Percentiles rank a stretch among this genome's conserved stretches.
These are phyloP conservation scores for Tilletia walkeri DNA, from an alignment of 1,284 basidiomycete genomes.

Conservation along the genomic window DNA sequence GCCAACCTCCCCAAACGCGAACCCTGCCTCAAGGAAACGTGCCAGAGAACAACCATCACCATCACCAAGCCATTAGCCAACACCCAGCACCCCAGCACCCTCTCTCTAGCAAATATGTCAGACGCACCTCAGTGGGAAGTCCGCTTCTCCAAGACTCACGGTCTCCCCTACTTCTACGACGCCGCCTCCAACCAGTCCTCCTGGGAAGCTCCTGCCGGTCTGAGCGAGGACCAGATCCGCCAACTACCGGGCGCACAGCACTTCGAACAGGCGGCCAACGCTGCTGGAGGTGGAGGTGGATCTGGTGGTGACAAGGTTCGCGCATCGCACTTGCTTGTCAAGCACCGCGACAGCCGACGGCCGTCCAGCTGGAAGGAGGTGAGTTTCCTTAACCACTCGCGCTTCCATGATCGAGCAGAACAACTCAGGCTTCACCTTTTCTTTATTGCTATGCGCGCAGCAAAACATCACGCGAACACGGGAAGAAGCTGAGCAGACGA, in stretches of 20 bases:
- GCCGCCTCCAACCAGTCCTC: conserved; percentile 67
- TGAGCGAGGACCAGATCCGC: conserved; percentile 59
- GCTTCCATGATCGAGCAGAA: not conserved
- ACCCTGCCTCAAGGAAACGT: too few relatives aligned
- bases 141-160: conserved; percentile 71
- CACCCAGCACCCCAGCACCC: not conserved
- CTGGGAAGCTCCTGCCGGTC: conserved; percentile 76
- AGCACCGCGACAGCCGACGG: conserved; percentile 80
- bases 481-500: conserved; percentile 78
- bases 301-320: conserved; percentile 67
- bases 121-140: conserved; percentile 45
- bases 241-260: conserved; percentile 47
- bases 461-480: conserved; percentile 80
- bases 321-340: conserved; percentile 91
- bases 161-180: conserved; percentile 88
- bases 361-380: conserved; percentile 63
- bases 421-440: not conserved
- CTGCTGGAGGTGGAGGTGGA: conserved; percentile 53
- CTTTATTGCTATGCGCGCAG: conserved; percentile 57
- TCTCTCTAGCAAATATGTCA: not conserved
- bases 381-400: not conserved
- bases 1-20: too few relatives aligned
- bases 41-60: not conserved
- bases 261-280: conserved; percentile 31
- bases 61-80: not conserved